These are phyloP conservation scores for Globisporangium solare DNA, from an alignment of 352 stramenopile genomes.

Conservation along the genomic window DNA sequence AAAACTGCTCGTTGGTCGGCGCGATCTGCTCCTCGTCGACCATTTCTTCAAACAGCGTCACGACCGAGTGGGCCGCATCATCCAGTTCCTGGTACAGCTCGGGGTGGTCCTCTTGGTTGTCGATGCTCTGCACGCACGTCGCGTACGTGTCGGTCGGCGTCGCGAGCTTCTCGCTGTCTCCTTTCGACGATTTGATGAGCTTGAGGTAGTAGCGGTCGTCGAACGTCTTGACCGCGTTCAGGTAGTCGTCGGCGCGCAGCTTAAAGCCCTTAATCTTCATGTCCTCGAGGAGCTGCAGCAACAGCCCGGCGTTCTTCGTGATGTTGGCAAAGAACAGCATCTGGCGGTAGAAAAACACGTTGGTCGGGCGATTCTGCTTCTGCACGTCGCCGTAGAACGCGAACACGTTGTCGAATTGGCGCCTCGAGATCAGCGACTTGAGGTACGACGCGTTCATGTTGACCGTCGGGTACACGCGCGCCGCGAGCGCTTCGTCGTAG, in stretches of 20 bases:
- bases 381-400: constrained; percentile 42
- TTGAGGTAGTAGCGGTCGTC: constrained; percentile 43
- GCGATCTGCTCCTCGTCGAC: constrained; percentile 37
- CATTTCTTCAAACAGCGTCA: constrained; percentile 65
- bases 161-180: constrained; percentile 11
- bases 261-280: constrained; percentile 73
- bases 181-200: constrained; percentile 9
- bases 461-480: constrained; percentile 44
- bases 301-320: constrained; percentile 24
- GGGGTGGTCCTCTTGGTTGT: constrained; percentile 34
- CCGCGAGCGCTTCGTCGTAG: constrained; percentile 39
- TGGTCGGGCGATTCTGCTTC: constrained; percentile 34
- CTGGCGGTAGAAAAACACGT: constrained; percentile 61
- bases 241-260: constrained; percentile 44
- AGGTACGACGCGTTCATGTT: constrained; percentile 67
- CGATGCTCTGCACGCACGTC: constrained; percentile 35
- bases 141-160: constrained; percentile 39
- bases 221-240: constrained; percentile 41
- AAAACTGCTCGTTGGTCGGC: constrained; percentile 27
- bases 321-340: constrained; percentile 40
- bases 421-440: constrained; percentile 32
- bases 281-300: constrained; percentile 39
- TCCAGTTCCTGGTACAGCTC: constrained; percentile 38
- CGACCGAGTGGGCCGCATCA: constrained; percentile 24
- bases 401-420: constrained; percentile 28